A percentile compares a stretch with the other conserved stretches of the same genome.
These are phyloP conservation scores for Pelargonium cotyledonis DNA, from an alignment of 441 rosid species.

Conservation along the genomic window DNA sequence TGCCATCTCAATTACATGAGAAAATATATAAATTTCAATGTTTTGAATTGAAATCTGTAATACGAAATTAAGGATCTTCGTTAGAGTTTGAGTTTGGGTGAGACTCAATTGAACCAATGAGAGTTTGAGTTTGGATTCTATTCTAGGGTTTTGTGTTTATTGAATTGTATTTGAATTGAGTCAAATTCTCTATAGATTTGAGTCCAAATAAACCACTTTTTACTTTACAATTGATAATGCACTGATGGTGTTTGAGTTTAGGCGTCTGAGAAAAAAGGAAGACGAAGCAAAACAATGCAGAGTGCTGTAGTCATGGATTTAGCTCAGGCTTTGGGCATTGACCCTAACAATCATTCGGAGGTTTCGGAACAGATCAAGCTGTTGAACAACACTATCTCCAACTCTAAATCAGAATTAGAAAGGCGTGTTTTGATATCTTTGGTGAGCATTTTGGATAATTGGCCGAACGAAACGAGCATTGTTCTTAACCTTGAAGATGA, in stretches of 20 bases:
- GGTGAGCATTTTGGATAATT: slow-evolving; percentile 30
- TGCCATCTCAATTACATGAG: no score
- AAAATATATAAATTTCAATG: no score
- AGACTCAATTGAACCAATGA: no score
- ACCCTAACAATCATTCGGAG: slow-evolving; percentile 21
- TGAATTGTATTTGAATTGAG: no score
- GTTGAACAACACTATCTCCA: slow-evolving; percentile 22
- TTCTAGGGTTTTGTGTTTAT: no score
- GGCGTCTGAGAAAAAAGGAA: slow-evolving; percentile 35
- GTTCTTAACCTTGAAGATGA: slow-evolving; percentile 29
- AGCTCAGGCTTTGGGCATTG: slow-evolving; percentile 35
- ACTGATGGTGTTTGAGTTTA: slow-evolving; percentile 8
- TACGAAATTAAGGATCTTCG: no score
- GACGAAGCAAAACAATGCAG: slow-evolving; percentile 31
- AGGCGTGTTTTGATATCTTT: slow-evolving; percentile 28
- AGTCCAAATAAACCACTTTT: no score
- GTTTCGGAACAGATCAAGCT: slow-evolving; percentile 27
- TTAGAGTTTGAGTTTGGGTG: no score
- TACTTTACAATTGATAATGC: no score
- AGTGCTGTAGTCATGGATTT: slow-evolving; percentile 41
- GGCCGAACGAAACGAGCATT: slow-evolving; percentile 19
- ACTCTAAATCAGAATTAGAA: slow-evolving; percentile 18
- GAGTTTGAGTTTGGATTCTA: no score
- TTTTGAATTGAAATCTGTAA: no score
- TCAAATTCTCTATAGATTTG: no score